Base-by-base conservation (phyloP, 768 basidiomycete genomes). In the Tricholoma flavovirens region DNA sequence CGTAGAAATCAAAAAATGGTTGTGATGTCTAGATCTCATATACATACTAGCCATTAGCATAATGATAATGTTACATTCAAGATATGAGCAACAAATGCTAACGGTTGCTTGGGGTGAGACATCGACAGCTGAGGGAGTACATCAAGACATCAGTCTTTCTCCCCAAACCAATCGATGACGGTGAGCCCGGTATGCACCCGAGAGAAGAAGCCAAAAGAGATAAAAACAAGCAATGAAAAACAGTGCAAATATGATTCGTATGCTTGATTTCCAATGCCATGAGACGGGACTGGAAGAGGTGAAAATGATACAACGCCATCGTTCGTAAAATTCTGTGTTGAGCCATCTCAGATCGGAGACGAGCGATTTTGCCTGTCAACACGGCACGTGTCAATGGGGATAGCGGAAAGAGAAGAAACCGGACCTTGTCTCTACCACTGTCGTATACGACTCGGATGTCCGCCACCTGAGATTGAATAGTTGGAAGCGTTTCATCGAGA, bases 161-260 rank as follows among this genome's bases (percentile, higher is more conserved):
- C 89, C 89, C 87, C 88, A 91, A 12, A 91, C 81, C 19, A 89
- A 79, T 40, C 87, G 74, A 62, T 88, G 83, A 61, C 84, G 77
- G 66, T 91, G 86, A 19, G 88, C 89, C 35, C 84, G 76, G 57
- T 87, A 86, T 22, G 82, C 88, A 29, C 88, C 89, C 21, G 76
- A 74, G 17, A 87, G 65, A 0, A 83, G 80, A 29, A 84, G 77
- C 79, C 79, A 86, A 22, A 78, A 70, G 12, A 86, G 69, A 77
- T 82, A 83, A 40, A 79, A 71, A 67, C 84, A 86, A 19, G 78
- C 69, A 48, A 86, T 63, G 61, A 88, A 77, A 4, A 79, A 78
- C 3, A 83, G 59, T 12, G 81, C 71, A 57, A 89, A 89, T 7
- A 83, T 67, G 17, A 75, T 60, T 26, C 88, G 83, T 75, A 89